phyloP scores from a whole-genome alignment of 2,329 filamentous ascomycete species.

The Escovopsis sp. region DNA sequence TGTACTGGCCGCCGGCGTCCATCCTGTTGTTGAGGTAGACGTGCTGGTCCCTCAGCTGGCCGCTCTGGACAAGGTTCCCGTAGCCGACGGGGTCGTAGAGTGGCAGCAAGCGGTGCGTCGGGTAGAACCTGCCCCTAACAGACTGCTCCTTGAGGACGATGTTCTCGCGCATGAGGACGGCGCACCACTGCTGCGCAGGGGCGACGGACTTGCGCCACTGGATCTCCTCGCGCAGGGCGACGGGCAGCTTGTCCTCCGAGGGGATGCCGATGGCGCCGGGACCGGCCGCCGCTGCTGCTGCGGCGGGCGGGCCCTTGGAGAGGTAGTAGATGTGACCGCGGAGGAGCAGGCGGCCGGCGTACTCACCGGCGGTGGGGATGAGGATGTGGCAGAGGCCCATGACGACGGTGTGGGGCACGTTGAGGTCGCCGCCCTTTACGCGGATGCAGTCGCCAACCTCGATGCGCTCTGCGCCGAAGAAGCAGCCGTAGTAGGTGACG shows the following conservation, averaged over 20 bases:
- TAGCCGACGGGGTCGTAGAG: conserved; percentile 29
- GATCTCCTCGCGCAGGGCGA: conserved; percentile 25
- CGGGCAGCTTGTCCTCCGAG: conserved; percentile 24
- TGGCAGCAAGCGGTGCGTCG: conserved; percentile 36
- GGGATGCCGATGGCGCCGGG: too few relatives aligned
- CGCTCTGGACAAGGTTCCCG: conserved; percentile 21
- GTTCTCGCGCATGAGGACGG: conserved; percentile 29
- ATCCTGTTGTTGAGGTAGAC: conserved; percentile 39
- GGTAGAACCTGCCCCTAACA: conserved; percentile 43
- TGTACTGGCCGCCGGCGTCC: conserved; percentile 24
- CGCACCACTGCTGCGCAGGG: conserved; percentile 21
- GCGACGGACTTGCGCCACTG: conserved; percentile 24
- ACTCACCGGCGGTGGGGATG: conserved; percentile 17
- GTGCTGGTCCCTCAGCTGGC: conserved; percentile 28
- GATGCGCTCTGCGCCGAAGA: conserved; percentile 36
- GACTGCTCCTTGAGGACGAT: conserved; percentile 31
- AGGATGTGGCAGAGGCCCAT: conserved; percentile 28
- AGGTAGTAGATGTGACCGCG: conserved; percentile 26
- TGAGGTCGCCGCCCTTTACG: conserved; percentile 25
- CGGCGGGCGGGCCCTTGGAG: conserved; percentile 9
- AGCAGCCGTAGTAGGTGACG: conserved; percentile 30
- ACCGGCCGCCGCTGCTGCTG: too few relatives aligned
- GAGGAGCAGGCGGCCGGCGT: conserved; percentile 24
- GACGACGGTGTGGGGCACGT: conserved; percentile 17
- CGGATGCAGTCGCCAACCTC: conserved; percentile 34